A percentile compares a stretch with the other conserved stretches of the same genome.
Conservation (phyloP, 2,329 filamentous ascomycete genomes). For the Paradendryphiella salina region DNA sequence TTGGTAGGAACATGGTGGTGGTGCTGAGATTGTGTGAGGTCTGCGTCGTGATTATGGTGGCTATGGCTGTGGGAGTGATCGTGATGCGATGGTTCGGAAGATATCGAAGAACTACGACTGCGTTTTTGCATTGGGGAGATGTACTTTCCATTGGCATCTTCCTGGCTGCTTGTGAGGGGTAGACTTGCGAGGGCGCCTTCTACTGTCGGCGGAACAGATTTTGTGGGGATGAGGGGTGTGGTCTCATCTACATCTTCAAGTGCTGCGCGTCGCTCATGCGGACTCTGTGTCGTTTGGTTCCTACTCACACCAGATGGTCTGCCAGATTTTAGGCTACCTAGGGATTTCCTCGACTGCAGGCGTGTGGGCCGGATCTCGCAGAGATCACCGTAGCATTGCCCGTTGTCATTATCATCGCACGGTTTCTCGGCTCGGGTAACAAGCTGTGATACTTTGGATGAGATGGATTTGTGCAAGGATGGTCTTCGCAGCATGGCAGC, state of each 20-base stretch:
- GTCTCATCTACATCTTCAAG: constrained; percentile 38
- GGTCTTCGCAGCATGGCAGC: constrained; percentile 35
- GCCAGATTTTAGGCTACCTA: constrained; percentile 18
- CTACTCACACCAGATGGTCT: constrained; percentile 28
- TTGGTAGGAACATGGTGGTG: constrained; percentile 96
- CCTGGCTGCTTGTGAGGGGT: constrained; percentile 16
- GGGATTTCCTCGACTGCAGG: constrained; percentile 25
- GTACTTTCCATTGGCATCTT: constrained; percentile 5
- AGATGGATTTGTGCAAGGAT: constrained; percentile 49
- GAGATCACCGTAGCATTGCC: constrained; percentile 64
- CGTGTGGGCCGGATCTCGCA: constrained; percentile 43
- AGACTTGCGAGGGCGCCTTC: constrained; percentile 27
- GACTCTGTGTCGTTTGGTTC: constrained; percentile 27
- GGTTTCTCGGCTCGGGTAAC: constrained; percentile 51
- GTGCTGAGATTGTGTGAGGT: constrained; percentile 59
- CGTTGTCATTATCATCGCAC: constrained; percentile 61
- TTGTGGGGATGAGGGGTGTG: constrained; percentile 25
- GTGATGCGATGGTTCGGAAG: constrained; percentile 4
- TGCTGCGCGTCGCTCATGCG: constrained; percentile 37
- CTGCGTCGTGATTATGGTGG: constrained; percentile 3
- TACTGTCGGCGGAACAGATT: constrained; percentile 31
- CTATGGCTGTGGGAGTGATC: constrained; percentile 6
- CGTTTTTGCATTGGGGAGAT: constrained; percentile 16
- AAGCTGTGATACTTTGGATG: constrained; percentile 53
- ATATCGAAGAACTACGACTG: constrained; percentile 18